Base-by-base conservation (phyloP, 495 filamentous ascomycete species). In the Lichenothelia convexa region DNA sequence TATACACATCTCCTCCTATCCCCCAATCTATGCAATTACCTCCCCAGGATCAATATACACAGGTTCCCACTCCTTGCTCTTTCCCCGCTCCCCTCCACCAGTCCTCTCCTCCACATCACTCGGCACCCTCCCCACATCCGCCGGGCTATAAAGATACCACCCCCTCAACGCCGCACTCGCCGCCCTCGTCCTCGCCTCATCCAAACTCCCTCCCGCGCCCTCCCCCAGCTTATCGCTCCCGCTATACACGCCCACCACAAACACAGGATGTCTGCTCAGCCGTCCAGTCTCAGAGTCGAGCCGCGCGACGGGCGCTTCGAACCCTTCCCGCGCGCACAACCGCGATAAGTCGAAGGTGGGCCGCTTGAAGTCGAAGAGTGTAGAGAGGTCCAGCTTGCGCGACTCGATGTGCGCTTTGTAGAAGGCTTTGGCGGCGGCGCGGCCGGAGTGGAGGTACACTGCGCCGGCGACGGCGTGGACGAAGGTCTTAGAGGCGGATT, bases 161-260 rank as follows among this genome's bases (percentile, higher is more conserved):
- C 70, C 65, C 64, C 92, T 92, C 45, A 97, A 61, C 13, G 87
- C 73, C 35, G 77, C 71, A 32, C 87, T 79, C 27, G 83, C 69
- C 11, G 89, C 89, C 49, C 80, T 65, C 30, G 65, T 63, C 44
- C 80, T 72, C 36, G 80, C 87, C 54, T 81, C 71, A 38, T 80
- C 57, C 39, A 95, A 61, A 58, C 67, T 80, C 34, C 70, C 56
- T 23, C 77, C 89, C 39, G 71, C 61, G 21, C 73, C 91, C 58
- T 95, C 87, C 36, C 89, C 86, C 32, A 97, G 62, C 67, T 82
- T 79, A 49, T 95, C 84, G 39, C 67, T 57, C 16, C 87, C 91
- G 27, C 74, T 80, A 61, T 75, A 97, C 38, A 95, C 82, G 18
- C 87, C 91, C 11, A 97, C 83, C n/a, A 93, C 71, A 48, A 80